These are phyloP conservation scores for Knufia fluminis DNA, from an alignment of 2,329 filamentous ascomycete genomes.

Conservation along the genomic window DNA sequence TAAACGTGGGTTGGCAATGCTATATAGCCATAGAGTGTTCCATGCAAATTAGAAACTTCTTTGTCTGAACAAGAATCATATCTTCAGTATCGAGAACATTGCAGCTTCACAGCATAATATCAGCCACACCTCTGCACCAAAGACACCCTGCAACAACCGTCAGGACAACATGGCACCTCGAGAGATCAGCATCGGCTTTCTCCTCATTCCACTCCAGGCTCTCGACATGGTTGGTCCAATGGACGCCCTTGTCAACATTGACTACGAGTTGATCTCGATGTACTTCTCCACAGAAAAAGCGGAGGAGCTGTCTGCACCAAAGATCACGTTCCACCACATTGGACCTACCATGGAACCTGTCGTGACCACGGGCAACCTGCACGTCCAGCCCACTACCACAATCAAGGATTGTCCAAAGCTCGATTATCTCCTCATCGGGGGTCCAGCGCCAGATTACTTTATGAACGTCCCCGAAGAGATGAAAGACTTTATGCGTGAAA, in stretches of 20 bases:
- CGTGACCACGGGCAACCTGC: constrained; percentile 4
- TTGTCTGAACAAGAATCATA: background rate
- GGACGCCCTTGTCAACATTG: constrained; percentile 6
- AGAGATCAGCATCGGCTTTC: constrained; percentile 10
- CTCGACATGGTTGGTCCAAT: constrained; percentile 13
- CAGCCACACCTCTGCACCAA: background rate
- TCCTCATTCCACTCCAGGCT: constrained; percentile 9
- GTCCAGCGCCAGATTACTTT: constrained; percentile 8
- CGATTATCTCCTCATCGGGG: constrained; percentile 13
- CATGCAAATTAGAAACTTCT: too few species aligned
- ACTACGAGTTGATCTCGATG: background rate
- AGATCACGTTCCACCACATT: constrained; percentile 13
- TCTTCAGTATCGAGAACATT: background rate
- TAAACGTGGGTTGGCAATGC: too few species aligned
- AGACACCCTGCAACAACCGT: background rate
- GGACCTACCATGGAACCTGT: constrained; percentile 10
- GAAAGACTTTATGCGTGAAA: constrained; percentile 9
- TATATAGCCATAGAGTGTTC: too few species aligned
- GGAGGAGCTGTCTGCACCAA: background rate
- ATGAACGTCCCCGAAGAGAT: constrained; percentile 7
- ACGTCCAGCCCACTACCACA: constrained; percentile 11
- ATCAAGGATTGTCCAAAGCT: constrained; percentile 12
- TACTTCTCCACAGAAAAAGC: background rate
- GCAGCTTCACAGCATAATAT: background rate
- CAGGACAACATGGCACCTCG: background rate